Evolutionary conservation across 805 yeast species (phyloP), one percentile per base, ranked within the genome.

Genomic region (Candida caryicola): DNA sequence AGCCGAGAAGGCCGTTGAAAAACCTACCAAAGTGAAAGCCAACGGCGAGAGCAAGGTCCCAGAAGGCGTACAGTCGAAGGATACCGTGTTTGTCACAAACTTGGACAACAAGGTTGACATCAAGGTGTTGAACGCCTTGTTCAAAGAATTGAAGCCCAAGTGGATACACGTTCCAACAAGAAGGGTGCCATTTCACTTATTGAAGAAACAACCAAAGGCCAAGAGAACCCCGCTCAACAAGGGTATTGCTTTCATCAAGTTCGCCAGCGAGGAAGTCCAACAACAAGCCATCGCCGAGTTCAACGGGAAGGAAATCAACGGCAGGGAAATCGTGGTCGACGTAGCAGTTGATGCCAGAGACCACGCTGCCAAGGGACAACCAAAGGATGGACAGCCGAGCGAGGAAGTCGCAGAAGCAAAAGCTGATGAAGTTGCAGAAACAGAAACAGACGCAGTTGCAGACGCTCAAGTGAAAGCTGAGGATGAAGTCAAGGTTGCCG

Each of bases 231-330:
- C 77, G 39, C 72, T 64, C 52, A 77, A 77, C 52, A 77, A 76
- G 54, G 89, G 89, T 30, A 77, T 76, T 58, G 85, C 83, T 3
- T 77, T 82, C 54, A 76, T 80, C 46, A 75, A 74, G 46, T 79
- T 82, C 47, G 69, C 76, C 34, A 64, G 72, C 41, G 77, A 80
- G 47, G 84, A 76, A 34, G 71, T 72, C 31, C 95, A 87, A 53
- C 63, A 74, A 52, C 66, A 70, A 56, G 96, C 95, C n/a, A 77
- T 86, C 43, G 78, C 71, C 26, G 76, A 78, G 52, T 80, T 81
- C 60, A 74, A 83, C 46, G 95, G 88, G 37, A 72, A 71, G 52
- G 74, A 71, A 36, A 64, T 83, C 49, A 77, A 77, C 44, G 95
- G 84, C 35, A 76, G 85, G 59, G 71, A 69, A 34, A 64, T 89